Conservation (phyloP, 805 yeast species). For the Schwanniomyces vanrijiae region DNA sequence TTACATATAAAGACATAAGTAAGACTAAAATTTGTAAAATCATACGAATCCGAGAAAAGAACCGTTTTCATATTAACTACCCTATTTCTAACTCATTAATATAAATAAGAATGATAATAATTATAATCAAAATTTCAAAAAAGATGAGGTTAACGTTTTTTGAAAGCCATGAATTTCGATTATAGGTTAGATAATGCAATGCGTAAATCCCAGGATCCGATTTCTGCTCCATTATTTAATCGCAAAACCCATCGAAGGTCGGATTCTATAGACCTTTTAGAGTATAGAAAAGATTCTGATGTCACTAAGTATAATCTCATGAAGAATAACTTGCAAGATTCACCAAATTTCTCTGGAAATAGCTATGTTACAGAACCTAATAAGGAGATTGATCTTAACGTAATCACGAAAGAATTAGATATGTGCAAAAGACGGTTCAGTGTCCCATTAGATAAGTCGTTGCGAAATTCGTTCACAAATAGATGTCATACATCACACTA, state of each 20-base stretch:
- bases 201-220: background rate
- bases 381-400: slow-evolving; percentile 5
- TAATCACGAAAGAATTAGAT: slow-evolving; percentile 4
- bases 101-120: background rate
- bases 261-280: background rate
- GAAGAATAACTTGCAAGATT: background rate
- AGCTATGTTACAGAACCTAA: background rate
- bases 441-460: background rate
- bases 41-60: background rate
- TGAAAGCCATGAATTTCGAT: background rate
- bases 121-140: background rate
- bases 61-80: background rate
- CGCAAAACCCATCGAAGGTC: background rate
- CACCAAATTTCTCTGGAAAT: background rate
- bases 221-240: background rate
- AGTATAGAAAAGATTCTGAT: background rate
- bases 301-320: background rate
- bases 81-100: background rate
- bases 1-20: background rate
- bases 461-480: background rate
- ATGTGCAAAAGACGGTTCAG: slow-evolving; percentile 1
- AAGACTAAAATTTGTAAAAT: background rate
- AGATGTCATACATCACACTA: background rate
- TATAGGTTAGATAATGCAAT: slow-evolving; percentile 1
- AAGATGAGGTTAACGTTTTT: background rate